Conservation (phyloP, 2,329 filamentous ascomycete species). For the Pseudogymnoascus verrucosus region DNA sequence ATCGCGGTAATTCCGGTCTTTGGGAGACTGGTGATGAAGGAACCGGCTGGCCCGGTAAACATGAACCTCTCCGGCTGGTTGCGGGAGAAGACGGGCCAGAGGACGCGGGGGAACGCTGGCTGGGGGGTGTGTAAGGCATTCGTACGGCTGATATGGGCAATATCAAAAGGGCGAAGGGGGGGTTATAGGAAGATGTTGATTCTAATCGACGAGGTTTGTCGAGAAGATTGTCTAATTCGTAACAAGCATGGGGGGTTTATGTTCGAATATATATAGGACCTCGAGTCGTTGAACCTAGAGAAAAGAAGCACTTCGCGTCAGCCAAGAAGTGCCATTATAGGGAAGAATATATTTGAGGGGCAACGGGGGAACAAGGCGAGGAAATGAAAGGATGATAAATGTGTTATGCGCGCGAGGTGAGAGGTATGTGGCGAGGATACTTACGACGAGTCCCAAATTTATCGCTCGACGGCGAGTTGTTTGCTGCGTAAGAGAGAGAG, state of each 20-base stretch:
- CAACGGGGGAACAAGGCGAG: not conserved
- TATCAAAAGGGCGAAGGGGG: conserved; percentile 5
- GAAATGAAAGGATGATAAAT: conserved; percentile 3
- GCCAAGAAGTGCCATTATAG: conserved; percentile 6
- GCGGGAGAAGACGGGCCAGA: conserved; percentile 50
- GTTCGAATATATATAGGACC: conserved; percentile 16
- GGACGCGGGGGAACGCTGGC: conserved; percentile 54
- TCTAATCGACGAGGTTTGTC: conserved; percentile 16
- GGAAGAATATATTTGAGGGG: conserved; percentile 1
- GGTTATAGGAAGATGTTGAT: conserved; percentile 16
- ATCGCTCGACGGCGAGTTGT: conserved; percentile 1
- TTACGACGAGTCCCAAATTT: conserved; percentile 4
- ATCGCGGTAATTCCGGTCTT: conserved; percentile 51
- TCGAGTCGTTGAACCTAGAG: conserved; percentile 19
- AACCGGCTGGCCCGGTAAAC: conserved; percentile 34
- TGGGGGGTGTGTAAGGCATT: conserved; percentile 87
- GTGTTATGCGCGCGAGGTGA: not conserved
- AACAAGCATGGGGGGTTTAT: conserved; percentile 18
- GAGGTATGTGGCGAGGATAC: conserved; percentile 6
- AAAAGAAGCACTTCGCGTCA: conserved; percentile 7
- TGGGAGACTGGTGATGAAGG: conserved; percentile 26
- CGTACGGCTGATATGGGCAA: conserved; percentile 28
- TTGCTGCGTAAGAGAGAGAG: conserved; percentile 1
- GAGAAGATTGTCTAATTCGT: conserved; percentile 17
- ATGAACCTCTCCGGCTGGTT: conserved; percentile 50